A percentile compares a stretch with the other conserved stretches of the same genome.
Evolutionary conservation across 768 basidiomycete genomes (phyloP).

Genomic region (Tricholoma sp.): DNA sequence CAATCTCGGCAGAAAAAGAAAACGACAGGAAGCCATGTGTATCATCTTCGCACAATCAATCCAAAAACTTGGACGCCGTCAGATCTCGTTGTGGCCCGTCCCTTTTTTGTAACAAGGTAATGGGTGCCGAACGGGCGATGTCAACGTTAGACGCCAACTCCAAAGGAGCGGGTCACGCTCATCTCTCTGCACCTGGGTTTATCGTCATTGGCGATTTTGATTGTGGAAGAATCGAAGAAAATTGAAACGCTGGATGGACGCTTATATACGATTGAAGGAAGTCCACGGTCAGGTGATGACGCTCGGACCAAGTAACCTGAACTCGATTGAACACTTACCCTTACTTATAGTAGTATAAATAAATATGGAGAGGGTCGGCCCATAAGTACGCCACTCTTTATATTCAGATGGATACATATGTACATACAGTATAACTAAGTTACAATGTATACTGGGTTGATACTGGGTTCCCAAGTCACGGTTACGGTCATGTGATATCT

Average conservation of each 20-base stretch:
- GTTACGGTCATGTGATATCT: no score
- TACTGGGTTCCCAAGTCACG: no score
- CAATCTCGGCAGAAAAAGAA: neutral
- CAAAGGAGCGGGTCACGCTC: constrained; percentile 39
- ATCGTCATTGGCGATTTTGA: constrained; percentile 49
- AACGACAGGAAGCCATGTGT: neutral
- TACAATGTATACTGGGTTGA: no score
- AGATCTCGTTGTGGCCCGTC: constrained; percentile 48
- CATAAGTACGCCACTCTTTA: no score
- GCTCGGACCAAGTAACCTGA: neutral
- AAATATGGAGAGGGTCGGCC: no score
- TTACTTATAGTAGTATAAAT: no score
- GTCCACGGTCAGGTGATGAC: constrained; percentile 17
- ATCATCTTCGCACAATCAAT: constrained; percentile 14
- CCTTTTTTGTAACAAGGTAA: constrained; percentile 57
- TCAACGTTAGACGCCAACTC: constrained; percentile 42
- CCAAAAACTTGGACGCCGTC: constrained; percentile 40
- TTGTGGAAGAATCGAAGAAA: constrained; percentile 40
- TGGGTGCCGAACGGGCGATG: constrained; percentile 62
- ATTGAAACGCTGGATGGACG: neutral
- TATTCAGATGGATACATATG: no score
- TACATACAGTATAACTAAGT: no score
- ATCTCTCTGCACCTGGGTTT: constrained; percentile 52
- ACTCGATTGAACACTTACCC: no score
- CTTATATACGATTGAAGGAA: constrained; percentile 10